Evolutionary conservation across 345 rosid genomes (phyloP).

Genomic region (Dovyalis caffra): DNA sequence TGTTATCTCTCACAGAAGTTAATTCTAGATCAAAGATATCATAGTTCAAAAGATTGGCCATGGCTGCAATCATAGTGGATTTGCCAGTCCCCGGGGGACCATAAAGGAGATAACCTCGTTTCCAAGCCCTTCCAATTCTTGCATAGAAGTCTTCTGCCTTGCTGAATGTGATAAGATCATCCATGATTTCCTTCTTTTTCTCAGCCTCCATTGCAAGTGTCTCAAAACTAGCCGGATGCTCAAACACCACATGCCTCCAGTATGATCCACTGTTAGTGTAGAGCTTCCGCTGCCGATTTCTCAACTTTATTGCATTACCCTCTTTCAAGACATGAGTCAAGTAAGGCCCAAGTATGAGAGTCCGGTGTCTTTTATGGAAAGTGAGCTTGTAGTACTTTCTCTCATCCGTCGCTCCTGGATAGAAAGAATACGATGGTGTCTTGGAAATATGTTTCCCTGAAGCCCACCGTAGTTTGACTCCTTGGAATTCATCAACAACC

Average conservation of each 20-base stretch:
- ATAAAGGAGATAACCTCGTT: constrained; percentile 4
- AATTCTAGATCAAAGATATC: constrained; percentile 3
- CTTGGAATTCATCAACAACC: background rate
- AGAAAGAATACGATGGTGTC: background rate
- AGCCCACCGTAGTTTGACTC: constrained; percentile 7
- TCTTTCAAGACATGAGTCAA: constrained; percentile 3
- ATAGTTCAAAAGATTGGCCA: constrained; percentile 6
- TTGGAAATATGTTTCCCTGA: constrained; percentile 3
- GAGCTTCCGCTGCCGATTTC: constrained; percentile 2
- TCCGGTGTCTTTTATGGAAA: background rate
- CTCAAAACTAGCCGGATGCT: constrained; percentile 7
- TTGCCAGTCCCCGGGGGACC: constrained; percentile 3
- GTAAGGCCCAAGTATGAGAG: background rate
- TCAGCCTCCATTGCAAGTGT: background rate
- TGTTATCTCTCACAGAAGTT: constrained; percentile 2
- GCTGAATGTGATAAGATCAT: constrained; percentile 1
- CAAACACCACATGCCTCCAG: constrained; percentile 10
- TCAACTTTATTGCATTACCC: constrained; percentile 1
- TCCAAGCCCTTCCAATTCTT: constrained; percentile 11
- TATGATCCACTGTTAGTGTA: constrained; percentile 2
- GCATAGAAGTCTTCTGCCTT: constrained; percentile 6
- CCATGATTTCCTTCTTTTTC: constrained; percentile 6
- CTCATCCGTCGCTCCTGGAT: background rate
- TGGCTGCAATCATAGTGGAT: constrained; percentile 9
- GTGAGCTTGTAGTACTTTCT: constrained; percentile 5